Percentiles rank a stretch among this genome's conserved stretches.
Conservation (phyloP, 192 early-diverging fungal genomes). For the Umbelopsis isabellina region DNA sequence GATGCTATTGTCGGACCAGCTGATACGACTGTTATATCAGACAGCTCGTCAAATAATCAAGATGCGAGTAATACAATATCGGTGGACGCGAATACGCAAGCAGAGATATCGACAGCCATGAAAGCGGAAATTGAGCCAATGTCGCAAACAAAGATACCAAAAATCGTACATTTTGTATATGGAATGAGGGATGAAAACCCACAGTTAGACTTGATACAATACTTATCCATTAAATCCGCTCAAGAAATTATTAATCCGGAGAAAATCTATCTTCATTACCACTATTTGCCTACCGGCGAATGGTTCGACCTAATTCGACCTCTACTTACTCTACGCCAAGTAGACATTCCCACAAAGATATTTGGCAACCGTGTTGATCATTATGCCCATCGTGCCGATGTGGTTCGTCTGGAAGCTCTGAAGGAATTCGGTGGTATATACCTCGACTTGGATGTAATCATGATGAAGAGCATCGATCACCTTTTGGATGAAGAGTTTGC, state of each 20-base stretch:
- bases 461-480: conserved; percentile 47
- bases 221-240: conserved; percentile 53
- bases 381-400: conserved; percentile 52
- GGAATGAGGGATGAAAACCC: conserved; percentile 42
- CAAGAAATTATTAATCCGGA: conserved; percentile 46
- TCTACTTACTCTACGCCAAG: conserved; percentile 36
- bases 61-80: background rate
- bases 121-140: conserved; percentile 5
- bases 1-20: background rate
- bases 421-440: conserved; percentile 56
- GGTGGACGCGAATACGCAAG: background rate
- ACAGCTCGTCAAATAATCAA: background rate
- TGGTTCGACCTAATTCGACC: conserved; percentile 42
- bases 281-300: conserved; percentile 41
- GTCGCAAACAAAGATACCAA: conserved; percentile 37
- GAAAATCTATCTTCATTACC: conserved; percentile 51
- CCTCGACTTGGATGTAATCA: conserved; percentile 55
- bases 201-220: conserved; percentile 46
- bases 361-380: conserved; percentile 46
- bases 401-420: conserved; percentile 48
- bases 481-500: conserved; percentile 50
- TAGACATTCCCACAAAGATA: conserved; percentile 41
- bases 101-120: conserved; percentile 22
- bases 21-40: background rate
- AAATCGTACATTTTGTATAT: conserved; percentile 54